phyloP scores from a whole-genome alignment of 164 flowering plant species.

The Taxillus chinensis region DNA sequence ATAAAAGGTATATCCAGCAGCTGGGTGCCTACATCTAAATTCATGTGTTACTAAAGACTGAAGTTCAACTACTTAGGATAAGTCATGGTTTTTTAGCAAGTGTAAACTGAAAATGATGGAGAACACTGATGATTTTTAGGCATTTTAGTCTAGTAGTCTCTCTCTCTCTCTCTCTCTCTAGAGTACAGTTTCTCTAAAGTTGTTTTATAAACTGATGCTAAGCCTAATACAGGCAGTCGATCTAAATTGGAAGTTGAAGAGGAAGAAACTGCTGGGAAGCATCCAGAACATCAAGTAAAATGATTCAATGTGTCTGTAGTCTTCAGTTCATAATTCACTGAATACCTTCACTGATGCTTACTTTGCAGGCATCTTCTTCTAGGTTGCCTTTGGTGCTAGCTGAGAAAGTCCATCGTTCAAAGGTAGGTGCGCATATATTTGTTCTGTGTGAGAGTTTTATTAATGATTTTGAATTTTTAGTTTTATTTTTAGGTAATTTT shows the following conservation, averaged over 20 bases:
- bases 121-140: neutral
- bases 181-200: neutral
- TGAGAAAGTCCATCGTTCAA: slow-evolving; percentile 61
- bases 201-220: neutral
- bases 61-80: neutral
- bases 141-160: neutral
- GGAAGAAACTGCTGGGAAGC: slow-evolving; percentile 33
- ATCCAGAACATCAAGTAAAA: slow-evolving; percentile 15
- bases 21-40: neutral
- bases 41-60: neutral
- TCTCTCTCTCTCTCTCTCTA: neutral
- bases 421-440: slow-evolving; percentile 26
- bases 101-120: neutral
- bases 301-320: slow-evolving; percentile 1
- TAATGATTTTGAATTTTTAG: neutral
- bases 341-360: slow-evolving; percentile 1
- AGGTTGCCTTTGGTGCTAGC: slow-evolving; percentile 62
- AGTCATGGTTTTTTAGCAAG: neutral
- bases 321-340: neutral
- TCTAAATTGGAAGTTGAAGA: slow-evolving; percentile 22
- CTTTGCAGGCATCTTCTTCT: slow-evolving; percentile 46
- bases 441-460: neutral
- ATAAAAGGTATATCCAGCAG: slow-evolving; percentile 10
- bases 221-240: slow-evolving; percentile 16
- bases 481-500: neutral